Base-by-base conservation (phyloP, 2,329 filamentous ascomycete genomes). In the Ophiostoma sp. region DNA sequence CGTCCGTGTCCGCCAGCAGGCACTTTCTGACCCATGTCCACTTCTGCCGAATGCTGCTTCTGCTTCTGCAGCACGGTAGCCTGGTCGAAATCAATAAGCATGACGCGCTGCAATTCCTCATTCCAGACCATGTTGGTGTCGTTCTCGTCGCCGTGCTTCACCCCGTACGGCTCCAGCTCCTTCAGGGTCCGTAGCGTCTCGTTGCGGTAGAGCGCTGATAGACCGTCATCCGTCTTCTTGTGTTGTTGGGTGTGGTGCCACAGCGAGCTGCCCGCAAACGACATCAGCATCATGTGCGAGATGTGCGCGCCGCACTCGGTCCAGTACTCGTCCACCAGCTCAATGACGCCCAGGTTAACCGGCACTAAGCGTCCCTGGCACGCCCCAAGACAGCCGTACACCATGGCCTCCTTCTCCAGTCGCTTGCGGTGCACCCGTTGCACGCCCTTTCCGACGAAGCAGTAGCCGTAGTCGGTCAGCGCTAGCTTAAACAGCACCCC, bases 231-330 rank as follows among this genome's bases (percentile, higher is more conserved):
- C n/a, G n/a, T n/a, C n/a, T n/a, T n/a, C n/a, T n/a, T n/a, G n/a
- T n/a, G n/a, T n/a, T 47, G 4, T 9, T 4, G 44, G 44, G 6
- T 14, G 11, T 47, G 8, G 4, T 47, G 38, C 52, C 52, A 9
- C 52, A 58, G n/a, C 52, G 52, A 27, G 14, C 16, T 16, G 36
- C 60, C 60, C 14, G 60, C 36, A 41, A n/a, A 41, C 27, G 60
- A 41, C 60, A 63, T n/a, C 36, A 58, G 52, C 52, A 58, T 58
- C n/a, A 58, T 36, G 52, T 58, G 2, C n/a, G 52, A 18, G 27
- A 58, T 58, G 52, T 58, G 52, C n/a, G 52, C 52, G 52, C 52
- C 52, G 11, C 52, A 58, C 14, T 58, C 52, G 52, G 52, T 27
- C 52, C 52, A 58, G 52, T 62, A 40, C 5, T 58, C 52, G 5